Evolutionary conservation across 2,329 filamentous ascomycete species (phyloP).

Genomic region (Huntiella omanensis): DNA sequence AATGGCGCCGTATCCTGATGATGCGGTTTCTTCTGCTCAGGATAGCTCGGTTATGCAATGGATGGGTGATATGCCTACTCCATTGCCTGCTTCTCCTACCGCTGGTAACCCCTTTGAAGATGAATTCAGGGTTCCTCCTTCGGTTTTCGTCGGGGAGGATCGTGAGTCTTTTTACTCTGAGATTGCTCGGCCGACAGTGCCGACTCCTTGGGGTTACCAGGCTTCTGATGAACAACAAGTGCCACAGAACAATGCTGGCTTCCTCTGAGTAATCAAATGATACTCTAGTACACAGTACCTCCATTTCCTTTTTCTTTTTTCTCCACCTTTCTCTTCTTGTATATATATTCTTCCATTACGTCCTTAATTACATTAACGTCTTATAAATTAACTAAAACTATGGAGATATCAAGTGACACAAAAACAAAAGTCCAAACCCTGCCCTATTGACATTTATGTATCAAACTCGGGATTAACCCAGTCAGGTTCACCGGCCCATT

Average conservation of each 20-base stretch:
- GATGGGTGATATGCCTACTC: constrained; percentile 8
- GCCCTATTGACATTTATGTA: neutral
- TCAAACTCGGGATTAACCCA: constrained; percentile 29
- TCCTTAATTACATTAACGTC: neutral
- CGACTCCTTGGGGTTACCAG: too few species aligned
- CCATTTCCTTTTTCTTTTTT: too few species aligned
- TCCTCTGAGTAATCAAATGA: too few species aligned
- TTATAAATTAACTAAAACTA: constrained; percentile 1
- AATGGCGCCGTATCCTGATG: neutral
- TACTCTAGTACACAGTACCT: neutral
- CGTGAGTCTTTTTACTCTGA: too few species aligned
- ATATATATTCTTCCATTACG: constrained; percentile 4
- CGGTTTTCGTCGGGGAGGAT: too few species aligned
- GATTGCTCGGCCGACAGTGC: too few species aligned
- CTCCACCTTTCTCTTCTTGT: constrained; percentile 1
- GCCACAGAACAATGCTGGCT: too few species aligned
- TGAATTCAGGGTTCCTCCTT: too few species aligned
- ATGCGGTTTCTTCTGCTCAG: neutral
- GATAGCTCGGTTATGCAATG: constrained; percentile 9
- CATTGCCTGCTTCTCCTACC: neutral
- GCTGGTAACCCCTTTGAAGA: neutral
- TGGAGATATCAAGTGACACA: neutral
- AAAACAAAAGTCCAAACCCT: neutral
- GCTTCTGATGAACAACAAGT: too few species aligned
- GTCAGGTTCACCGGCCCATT: constrained; percentile 19